Conservation (phyloP, 495 filamentous ascomycete genomes). For the Glonium stellatum region DNA sequence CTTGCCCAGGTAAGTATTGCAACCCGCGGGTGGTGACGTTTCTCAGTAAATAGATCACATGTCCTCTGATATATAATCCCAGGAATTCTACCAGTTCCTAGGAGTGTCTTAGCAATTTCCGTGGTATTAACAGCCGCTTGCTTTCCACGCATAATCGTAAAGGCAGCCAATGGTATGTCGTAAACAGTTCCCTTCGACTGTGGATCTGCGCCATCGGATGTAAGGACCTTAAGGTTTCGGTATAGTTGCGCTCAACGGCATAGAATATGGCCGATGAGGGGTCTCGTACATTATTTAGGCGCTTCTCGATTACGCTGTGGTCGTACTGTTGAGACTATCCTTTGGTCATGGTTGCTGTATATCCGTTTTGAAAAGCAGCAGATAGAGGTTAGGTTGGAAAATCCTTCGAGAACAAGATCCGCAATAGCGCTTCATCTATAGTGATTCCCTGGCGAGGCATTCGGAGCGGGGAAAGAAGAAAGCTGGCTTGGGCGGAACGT, state of each 20-base stretch:
- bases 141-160: slow-evolving; percentile 4
- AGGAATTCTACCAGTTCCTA: not conserved
- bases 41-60: slow-evolving; percentile 7
- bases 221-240: not conserved
- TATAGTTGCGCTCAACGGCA: slow-evolving; percentile 5
- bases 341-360: too few species aligned
- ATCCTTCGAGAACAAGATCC: too few species aligned
- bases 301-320: too few species aligned
- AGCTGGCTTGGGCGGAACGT: too few species aligned
- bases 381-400: too few species aligned
- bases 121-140: slow-evolving; percentile 3
- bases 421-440: too few species aligned
- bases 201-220: slow-evolving; percentile 1
- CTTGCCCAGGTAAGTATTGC: not conserved
- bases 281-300: too few species aligned
- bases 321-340: too few species aligned
- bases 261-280: not conserved
- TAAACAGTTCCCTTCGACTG: not conserved
- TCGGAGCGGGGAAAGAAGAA: too few species aligned
- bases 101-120: slow-evolving; percentile 5
- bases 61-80: not conserved
- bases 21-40: not conserved
- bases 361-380: too few species aligned
- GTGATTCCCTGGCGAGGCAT: too few species aligned
- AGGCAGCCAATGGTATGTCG: slow-evolving; percentile 7